Conservation (phyloP, 345 rosid species). For the Bretschneidera sinensis region DNA sequence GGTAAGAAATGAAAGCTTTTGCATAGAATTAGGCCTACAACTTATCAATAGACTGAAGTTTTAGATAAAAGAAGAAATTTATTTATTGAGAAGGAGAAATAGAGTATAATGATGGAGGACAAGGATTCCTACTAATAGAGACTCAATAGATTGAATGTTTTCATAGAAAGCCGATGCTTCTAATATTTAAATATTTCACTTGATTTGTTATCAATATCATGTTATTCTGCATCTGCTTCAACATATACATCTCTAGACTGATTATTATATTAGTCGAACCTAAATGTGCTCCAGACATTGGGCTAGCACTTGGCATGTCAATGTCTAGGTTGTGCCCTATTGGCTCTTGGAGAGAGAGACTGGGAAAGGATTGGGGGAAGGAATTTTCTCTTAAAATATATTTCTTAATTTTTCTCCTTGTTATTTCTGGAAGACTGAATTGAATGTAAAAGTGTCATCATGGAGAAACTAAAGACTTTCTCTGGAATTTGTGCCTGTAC, state of each 20-base stretch:
- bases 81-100: too few relatives aligned
- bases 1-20: neutral
- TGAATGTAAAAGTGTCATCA: neutral
- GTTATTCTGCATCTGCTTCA: neutral
- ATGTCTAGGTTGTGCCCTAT: neutral
- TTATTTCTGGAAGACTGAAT: neutral
- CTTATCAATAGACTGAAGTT: neutral
- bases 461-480: neutral
- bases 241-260: too few relatives aligned
- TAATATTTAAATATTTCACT: too few relatives aligned
- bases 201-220: too few relatives aligned
- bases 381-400: too few relatives aligned
- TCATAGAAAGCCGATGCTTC: neutral
- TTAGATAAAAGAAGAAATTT: too few relatives aligned
- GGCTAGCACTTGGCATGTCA: neutral
- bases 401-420: too few relatives aligned
- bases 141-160: neutral
- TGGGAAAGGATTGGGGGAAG: too few relatives aligned
- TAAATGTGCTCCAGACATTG: neutral
- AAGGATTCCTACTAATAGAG: too few relatives aligned
- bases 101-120: too few relatives aligned
- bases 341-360: neutral
- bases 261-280: neutral
- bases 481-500: constrained; percentile 1
- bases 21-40: neutral